These are phyloP conservation scores for Knufia fluminis DNA, from an alignment of 2,329 filamentous ascomycete species.

Conservation along the genomic window DNA sequence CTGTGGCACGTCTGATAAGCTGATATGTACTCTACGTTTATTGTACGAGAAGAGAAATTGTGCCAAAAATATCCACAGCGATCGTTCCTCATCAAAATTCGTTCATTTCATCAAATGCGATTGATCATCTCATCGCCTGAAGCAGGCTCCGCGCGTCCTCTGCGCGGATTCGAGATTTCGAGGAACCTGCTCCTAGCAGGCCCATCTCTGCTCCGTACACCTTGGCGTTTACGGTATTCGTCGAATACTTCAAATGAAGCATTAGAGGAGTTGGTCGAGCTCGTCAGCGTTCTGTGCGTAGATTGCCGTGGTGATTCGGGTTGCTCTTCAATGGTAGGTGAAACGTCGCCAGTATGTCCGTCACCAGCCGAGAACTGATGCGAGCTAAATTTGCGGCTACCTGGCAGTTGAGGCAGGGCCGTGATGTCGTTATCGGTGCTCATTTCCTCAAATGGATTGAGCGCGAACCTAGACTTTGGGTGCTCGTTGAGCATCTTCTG, in stretches of 20 bases:
- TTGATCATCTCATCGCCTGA: neutral
- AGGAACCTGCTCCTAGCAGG: constrained; percentile 30
- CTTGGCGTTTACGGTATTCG: constrained; percentile 24
- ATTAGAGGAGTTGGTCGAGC: constrained; percentile 39
- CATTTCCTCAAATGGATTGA: constrained; percentile 16
- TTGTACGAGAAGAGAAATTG: no score
- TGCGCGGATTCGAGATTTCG: constrained; percentile 18
- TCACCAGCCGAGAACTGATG: neutral
- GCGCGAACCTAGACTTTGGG: constrained; percentile 27
- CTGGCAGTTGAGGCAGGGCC: constrained; percentile 19
- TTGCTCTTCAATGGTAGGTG: constrained; percentile 24
- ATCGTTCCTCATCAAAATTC: neutral
- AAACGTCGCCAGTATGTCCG: neutral
- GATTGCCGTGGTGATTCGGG: neutral
- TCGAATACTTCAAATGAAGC: constrained; percentile 32
- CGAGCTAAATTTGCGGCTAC: constrained; percentile 11
- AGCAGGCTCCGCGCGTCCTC: neutral
- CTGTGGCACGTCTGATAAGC: no score
- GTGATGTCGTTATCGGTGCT: constrained; percentile 16
- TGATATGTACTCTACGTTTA: no score
- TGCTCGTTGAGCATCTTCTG: constrained; percentile 41
- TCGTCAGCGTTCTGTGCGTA: constrained; percentile 31
- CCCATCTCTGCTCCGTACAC: constrained; percentile 24
- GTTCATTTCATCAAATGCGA: neutral
- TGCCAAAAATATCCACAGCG: no score